Conservation (phyloP, 2,329 filamentous ascomycete genomes). For the Paracorniculantispora psalliotae region DNA sequence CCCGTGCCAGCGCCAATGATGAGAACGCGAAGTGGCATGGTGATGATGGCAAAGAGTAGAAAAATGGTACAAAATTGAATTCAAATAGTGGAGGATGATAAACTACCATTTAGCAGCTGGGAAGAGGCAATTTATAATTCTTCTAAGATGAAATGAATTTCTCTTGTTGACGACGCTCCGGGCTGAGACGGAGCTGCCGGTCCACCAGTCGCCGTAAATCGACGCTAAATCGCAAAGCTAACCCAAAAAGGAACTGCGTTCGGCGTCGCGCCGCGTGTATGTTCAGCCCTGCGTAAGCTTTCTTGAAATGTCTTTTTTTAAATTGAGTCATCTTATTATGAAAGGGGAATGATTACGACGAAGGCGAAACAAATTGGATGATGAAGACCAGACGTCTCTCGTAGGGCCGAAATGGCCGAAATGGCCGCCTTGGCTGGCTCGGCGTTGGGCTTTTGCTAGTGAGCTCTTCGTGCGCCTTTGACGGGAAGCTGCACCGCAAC, state of each 20-base stretch:
- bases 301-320: background rate
- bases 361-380: background rate
- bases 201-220: background rate
- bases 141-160: background rate
- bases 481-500: too few relatives aligned
- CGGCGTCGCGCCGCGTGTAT: background rate
- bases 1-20: slow-evolving; percentile 19
- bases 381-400: background rate
- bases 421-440: too few relatives aligned
- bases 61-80: background rate
- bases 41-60: background rate
- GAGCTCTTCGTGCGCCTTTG: background rate
- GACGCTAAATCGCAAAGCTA: slow-evolving; percentile 14
- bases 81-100: background rate
- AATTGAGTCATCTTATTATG: background rate
- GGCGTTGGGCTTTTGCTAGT: too few relatives aligned
- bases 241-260: background rate
- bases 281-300: slow-evolving; percentile 7
- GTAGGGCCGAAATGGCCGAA: background rate
- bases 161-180: background rate
- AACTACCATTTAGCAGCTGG: background rate
- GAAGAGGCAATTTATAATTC: background rate
- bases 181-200: background rate
- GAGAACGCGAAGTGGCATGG: slow-evolving; percentile 13
- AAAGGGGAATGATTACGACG: too few relatives aligned